Conservation (phyloP, 495 filamentous ascomycete genomes). For the Podospora anserina region DNA sequence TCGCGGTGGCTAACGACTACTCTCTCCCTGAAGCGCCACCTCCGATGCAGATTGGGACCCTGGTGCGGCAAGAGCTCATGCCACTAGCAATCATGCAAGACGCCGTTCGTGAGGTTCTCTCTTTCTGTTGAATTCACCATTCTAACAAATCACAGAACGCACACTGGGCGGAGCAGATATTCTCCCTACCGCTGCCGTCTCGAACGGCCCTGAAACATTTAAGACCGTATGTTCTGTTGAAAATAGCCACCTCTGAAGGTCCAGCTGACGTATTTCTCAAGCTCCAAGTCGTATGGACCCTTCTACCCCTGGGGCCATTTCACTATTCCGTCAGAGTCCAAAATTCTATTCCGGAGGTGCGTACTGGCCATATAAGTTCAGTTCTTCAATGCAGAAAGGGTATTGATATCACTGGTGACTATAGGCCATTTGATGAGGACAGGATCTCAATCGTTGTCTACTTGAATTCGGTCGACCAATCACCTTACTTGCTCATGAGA, state of each 20-base stretch:
- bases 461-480: constrained; percentile 38
- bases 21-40: constrained; percentile 26
- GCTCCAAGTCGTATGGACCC: constrained; percentile 37
- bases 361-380: constrained; percentile 4
- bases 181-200: constrained; percentile 50
- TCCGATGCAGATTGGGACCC: constrained; percentile 25
- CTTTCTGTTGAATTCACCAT: too few relatives aligned
- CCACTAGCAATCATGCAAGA: constrained; percentile 30
- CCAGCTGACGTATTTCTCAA: constrained; percentile 14
- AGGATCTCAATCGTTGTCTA: constrained; percentile 49
- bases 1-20: background rate
- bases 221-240: constrained; percentile 20
- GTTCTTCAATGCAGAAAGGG: background rate
- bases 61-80: constrained; percentile 31
- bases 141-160: constrained; percentile 21
- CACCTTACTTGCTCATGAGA: constrained; percentile 43
- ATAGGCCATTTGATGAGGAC: constrained; percentile 51
- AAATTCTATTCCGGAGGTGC: constrained; percentile 52
- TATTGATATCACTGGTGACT: background rate
- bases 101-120: constrained; percentile 22
- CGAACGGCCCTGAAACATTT: constrained; percentile 47
- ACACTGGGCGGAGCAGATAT: constrained; percentile 56
- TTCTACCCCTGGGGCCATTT: constrained; percentile 41
- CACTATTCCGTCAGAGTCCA: constrained; percentile 44
- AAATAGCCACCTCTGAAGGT: background rate